Base-by-base conservation (phyloP, 2,329 filamentous ascomycete species). In the Phialophora expanda region DNA sequence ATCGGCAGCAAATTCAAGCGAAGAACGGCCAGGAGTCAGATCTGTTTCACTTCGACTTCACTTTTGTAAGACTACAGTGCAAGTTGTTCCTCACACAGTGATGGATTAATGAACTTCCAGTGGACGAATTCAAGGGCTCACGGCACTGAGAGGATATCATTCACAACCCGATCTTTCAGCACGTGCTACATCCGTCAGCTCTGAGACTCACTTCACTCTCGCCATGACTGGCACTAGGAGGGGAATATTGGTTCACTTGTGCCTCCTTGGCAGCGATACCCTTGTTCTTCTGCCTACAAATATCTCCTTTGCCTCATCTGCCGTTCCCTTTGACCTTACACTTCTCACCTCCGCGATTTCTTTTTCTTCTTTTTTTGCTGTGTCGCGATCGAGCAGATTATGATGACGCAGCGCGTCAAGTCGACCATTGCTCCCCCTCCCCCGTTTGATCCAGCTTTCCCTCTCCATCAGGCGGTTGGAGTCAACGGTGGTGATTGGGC, bases 31-130 rank as follows among this genome's bases (percentile, higher is more conserved):
- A 17, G n/a, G 5, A 20, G 9, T 53, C 46, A 24, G 28, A 41
- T 28, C 7, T 24, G 46, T n/a, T 22, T 61, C 46, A 53, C 44
- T 24, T 53, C 12, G 24, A 32, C 48, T 20, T 59, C 56, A 59
- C 8, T 17, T 20, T 53, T 61, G 58, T 54, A 53, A 38, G 46
- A 53, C 11, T 32, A 54, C 48, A 2, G 46, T 54, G 48, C 17
- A 5, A 51, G 14, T 61, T 53, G 26, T 30, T 26, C 41, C 38
- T 9, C 26, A 34, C 9, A 20, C 22, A 56, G 53, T 38, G 53
- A 56, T 56, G n/a, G n/a, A 32, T 56, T 56, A n/a, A 38, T 32
- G 53, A 38, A 56, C 53, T 38, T 32, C 20, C 20, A 26, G 20
- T 24, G 44, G 17, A 44, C 6, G 20, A 44, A 44, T 44, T n/a